Percentiles rank a stretch among this genome's conserved stretches.
phyloP scores from a whole-genome alignment of 2,329 filamentous ascomycete genomes.

The Ilyonectria robusta region DNA sequence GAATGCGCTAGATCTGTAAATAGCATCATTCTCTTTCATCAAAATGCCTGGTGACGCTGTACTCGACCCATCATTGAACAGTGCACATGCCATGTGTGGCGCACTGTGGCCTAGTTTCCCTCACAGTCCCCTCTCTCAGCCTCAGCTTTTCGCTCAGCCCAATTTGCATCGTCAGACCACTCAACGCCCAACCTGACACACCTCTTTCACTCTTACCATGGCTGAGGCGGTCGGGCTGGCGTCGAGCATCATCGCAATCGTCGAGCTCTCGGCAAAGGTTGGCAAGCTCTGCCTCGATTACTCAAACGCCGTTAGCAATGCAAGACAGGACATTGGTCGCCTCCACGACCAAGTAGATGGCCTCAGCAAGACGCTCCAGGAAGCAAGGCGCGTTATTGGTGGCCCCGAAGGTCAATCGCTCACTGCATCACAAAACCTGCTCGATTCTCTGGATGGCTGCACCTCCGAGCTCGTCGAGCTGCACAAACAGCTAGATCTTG shows the following conservation, averaged over 20 bases:
- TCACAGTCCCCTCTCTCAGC: too few relatives aligned
- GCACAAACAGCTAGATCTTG: conserved; percentile 11
- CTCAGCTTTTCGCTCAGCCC: too few relatives aligned
- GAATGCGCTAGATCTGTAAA: too few relatives aligned
- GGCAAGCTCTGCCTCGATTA: conserved; percentile 6
- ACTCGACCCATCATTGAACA: too few relatives aligned
- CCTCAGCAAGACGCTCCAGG: conserved; percentile 8
- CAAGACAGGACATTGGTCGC: conserved; percentile 8
- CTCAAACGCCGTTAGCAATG: conserved; percentile 10
- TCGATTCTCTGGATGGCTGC: conserved; percentile 20
- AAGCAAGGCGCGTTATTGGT: conserved; percentile 9
- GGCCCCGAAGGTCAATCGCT: conserved; percentile 11
- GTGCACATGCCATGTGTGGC: too few relatives aligned
- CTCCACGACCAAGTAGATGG: neutral
- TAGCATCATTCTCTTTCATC: too few relatives aligned
- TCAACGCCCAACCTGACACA: neutral
- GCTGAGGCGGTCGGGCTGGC: conserved; percentile 8
- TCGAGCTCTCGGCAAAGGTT: conserved; percentile 13
- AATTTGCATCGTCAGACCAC: too few relatives aligned
- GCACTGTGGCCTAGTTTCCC: too few relatives aligned
- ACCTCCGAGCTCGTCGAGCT: conserved; percentile 6
- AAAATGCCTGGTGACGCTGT: too few relatives aligned
- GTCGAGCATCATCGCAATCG: conserved; percentile 12
- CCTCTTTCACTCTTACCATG: neutral
- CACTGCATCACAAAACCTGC: conserved; percentile 13